These are phyloP conservation scores for Suhomyces sp. DNA, from an alignment of 805 yeast genomes.

Conservation along the genomic window DNA sequence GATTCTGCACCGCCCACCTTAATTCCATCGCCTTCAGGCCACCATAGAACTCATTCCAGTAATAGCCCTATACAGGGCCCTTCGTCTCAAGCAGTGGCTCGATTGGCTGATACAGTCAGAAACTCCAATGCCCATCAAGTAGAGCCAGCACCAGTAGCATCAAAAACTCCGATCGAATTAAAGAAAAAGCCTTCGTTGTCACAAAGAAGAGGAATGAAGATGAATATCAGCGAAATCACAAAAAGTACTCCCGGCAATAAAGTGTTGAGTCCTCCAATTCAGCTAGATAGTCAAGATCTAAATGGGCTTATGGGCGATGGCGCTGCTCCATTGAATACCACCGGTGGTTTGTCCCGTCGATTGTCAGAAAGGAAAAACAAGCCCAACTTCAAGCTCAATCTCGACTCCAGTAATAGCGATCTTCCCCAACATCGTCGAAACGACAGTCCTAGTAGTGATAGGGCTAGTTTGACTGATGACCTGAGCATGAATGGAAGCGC, in stretches of 20 bases:
- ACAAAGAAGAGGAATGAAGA: conserved; percentile 54
- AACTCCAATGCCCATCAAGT: neutral
- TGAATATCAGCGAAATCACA: conserved; percentile 35
- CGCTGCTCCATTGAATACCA: conserved; percentile 14
- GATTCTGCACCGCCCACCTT: conserved; percentile 6
- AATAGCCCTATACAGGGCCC: neutral
- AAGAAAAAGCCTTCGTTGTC: conserved; percentile 46
- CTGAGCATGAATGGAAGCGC: neutral
- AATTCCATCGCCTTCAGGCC: conserved; percentile 7
- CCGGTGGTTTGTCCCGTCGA: conserved; percentile 36
- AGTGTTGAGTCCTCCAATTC: conserved; percentile 1
- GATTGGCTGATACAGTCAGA: conserved; percentile 4
- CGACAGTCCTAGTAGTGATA: conserved; percentile 4
- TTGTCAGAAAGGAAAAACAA: conserved; percentile 38
- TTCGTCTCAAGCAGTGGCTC: conserved; percentile 1
- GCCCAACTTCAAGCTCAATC: conserved; percentile 38
- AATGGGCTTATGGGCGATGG: neutral
- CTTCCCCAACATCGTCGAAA: conserved; percentile 7
- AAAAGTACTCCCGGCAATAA: conserved; percentile 1
- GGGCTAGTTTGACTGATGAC: neutral
- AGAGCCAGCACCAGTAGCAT: neutral
- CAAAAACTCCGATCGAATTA: conserved; percentile 4
- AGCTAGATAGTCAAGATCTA: neutral
- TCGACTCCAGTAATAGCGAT: conserved; percentile 17
- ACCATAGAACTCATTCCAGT: neutral